phyloP scores from a whole-genome alignment of 306 rosid species.

The Prunus campanulata region DNA sequence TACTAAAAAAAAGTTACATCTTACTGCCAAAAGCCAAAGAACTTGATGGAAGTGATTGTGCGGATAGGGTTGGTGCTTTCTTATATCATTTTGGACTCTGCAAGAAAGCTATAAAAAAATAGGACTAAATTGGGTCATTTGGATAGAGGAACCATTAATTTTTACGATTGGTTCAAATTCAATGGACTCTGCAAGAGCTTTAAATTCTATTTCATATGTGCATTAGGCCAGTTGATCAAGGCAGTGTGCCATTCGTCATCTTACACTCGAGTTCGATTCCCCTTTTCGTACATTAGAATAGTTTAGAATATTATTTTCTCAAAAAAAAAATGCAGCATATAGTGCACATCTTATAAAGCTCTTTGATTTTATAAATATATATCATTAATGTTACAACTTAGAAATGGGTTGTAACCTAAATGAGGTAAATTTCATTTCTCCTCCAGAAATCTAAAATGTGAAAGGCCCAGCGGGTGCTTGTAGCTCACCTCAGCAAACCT shows the following conservation, averaged over 20 bases:
- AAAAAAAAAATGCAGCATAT: no score
- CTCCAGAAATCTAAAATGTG: conserved; percentile 1
- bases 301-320: no score
- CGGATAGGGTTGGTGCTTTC: background rate
- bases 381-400: background rate
- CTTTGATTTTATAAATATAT: background rate
- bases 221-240: no score
- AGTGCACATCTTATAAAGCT: no score
- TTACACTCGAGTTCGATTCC: no score
- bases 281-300: no score
- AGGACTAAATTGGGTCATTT: background rate
- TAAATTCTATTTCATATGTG: no score
- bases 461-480: conserved; percentile 31
- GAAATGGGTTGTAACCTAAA: conserved; percentile 2
- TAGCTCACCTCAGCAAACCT: conserved; percentile 30
- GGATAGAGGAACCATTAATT: background rate
- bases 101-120: background rate
- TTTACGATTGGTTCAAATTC: no score
- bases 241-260: no score
- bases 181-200: no score
- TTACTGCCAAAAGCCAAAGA: background rate
- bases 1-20: background rate
- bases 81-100: background rate
- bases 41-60: background rate
- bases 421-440: background rate